Evolutionary conservation across 805 yeast species (phyloP), one percentile per base, ranked within the genome.

Genomic region (Saccharomycopsis babjevae): DNA sequence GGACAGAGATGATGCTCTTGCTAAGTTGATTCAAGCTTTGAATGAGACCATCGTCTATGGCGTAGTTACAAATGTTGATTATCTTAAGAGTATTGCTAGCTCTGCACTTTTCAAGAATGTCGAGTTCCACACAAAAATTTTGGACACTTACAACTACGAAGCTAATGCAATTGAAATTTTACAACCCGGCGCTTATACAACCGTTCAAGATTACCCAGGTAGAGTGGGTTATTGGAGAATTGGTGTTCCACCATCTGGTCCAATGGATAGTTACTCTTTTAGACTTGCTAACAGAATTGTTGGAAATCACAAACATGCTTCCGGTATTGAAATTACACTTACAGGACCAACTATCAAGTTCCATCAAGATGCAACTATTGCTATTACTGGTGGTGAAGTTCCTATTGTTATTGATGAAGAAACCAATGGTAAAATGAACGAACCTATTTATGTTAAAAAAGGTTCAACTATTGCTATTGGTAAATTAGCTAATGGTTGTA

Each of bases 161-260:
- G 92, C 97, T 3, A 80, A 82, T 60, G 97, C 97, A 1, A 80
- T 93, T 72, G 98, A 93, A 74, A 81, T 93, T 50, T 72, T 86
- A 38, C 74, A 83, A 54, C 97, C 98, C 1, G 99, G 99, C 68
- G 93, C 97, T 50, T 90, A 90, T 74, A 93, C 98, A 42, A 89
- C 97, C 2, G 93, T 93, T 57, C 99, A 93, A 76, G 99, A 94
- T 73, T 94, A 85, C 73, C 96, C 96, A 18, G 96, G 96, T 58
- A 85, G 99, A 77, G 78, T 78, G 59, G 86, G 90, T n/a, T 79
- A 79, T 72, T 88, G 96, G 96, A 84, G 88, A 70, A 81, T 88
- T 67, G 99, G 99, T 72, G 98, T 93, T 60, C 99, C 99, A 30
- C 98, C 98, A 7, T 89, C 97, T 50, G 99, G 99, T 55, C 97